Evolutionary conservation across 176 grass and related monocot genomes (phyloP).

Genomic region (Oryza australiensis): DNA sequence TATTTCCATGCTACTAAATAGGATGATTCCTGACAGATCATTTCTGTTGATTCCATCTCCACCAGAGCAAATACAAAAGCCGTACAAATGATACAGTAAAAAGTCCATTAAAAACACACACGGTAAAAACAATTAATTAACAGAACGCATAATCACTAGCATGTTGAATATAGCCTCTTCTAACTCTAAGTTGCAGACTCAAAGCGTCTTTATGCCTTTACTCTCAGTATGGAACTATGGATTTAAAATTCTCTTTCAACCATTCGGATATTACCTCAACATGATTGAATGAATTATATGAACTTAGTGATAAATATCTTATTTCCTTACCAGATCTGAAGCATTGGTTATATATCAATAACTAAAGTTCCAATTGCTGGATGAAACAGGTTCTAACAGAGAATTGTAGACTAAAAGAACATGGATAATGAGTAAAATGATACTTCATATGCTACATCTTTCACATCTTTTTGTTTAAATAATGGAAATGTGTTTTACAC

Average conservation of each 20-base stretch:
- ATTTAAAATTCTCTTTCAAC: background rate
- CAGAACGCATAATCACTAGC: background rate
- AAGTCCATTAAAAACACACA: too few species aligned
- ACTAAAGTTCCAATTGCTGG: background rate
- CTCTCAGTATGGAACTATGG: background rate
- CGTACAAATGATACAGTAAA: background rate
- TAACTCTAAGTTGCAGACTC: background rate
- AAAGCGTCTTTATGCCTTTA: background rate
- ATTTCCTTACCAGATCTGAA: background rate
- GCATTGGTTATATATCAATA: background rate
- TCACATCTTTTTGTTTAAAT: background rate
- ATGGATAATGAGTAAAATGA: background rate
- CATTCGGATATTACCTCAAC: conserved; percentile 1
- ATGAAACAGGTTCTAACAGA: background rate
- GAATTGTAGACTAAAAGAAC: background rate
- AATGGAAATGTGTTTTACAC: background rate
- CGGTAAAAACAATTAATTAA: too few species aligned
- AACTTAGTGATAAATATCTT: background rate
- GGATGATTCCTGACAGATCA: background rate
- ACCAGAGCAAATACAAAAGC: background rate
- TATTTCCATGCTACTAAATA: background rate
- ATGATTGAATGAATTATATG: background rate
- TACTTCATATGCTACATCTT: background rate
- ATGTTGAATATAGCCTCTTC: background rate
- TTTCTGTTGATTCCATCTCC: background rate